Evolutionary conservation across 1,139 yeast species (phyloP), one percentile per base, ranked within the genome.

Genomic region (Dujonia santamariae): DNA sequence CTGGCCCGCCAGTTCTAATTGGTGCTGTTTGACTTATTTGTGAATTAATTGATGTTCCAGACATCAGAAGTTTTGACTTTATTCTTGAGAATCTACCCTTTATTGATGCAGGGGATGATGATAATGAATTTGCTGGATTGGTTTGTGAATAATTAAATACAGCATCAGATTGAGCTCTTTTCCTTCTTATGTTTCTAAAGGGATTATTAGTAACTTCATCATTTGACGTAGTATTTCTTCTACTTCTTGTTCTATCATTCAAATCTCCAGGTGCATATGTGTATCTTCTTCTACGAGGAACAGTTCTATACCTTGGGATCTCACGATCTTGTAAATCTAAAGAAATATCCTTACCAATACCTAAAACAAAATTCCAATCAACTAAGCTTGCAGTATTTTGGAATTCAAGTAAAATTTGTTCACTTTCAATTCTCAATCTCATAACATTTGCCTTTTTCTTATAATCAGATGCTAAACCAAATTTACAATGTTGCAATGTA

Each of bases 391-490:
- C 78, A 1, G 76, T 63, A 28, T 66, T 61, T 6, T 69, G 56
- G 46, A 83, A 83, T 38, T 73, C 73, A 2, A 83, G 42, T 26
- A 83, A 53, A 37, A 83, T 65, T 48, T 84, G 92, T 50, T 82
- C 88, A 32, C 76, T 71, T 54, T 84, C 92, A 26, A 78, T 63
- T 24, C 92, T 64, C 24, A 83, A 44, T 37, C 94, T 58, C 24
- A 84, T 53, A 2, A 79, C 82, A 56, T 76, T 64, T 40, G 70
- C 63, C 33, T 69, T 67, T 53, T 84, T 84, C 37, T 63, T 68
- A 55, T 84, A 81, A 51, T 84, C 94, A 3, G 73, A 63, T 1
- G 92, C 90, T 16, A 82, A 57, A 0, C 94, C 94, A 36, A 80
- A 53, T 44, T 65, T 72, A n/a, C 84, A 80, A 53, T 78, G 75